These are phyloP conservation scores for Wickerhamiella allomyrinae DNA, from an alignment of 805 yeast species.

Conservation along the genomic window DNA sequence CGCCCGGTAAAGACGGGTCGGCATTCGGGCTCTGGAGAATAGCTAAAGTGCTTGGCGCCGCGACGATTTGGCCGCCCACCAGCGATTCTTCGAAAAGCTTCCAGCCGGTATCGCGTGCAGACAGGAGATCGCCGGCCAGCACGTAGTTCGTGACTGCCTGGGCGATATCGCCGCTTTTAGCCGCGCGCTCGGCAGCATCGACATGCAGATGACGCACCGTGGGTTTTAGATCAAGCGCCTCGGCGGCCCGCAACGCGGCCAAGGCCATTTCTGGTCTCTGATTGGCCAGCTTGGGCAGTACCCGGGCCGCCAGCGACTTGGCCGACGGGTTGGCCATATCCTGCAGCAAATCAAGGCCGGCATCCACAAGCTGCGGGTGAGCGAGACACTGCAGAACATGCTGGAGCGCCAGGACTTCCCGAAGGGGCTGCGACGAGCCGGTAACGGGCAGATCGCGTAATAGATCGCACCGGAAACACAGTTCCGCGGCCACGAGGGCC, in stretches of 20 bases:
- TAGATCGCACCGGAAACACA: conserved; percentile 1
- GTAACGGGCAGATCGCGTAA: neutral
- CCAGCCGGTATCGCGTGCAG: conserved; percentile 5
- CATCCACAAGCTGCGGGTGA: conserved; percentile 2
- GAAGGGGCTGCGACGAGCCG: conserved; percentile 1
- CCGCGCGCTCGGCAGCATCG: conserved; percentile 4
- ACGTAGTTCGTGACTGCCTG: conserved; percentile 2
- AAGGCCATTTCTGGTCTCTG: conserved; percentile 2
- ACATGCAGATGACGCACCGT: conserved; percentile 3
- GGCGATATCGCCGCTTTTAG: neutral
- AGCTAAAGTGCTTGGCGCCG: conserved; percentile 2
- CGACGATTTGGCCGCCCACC: conserved; percentile 1
- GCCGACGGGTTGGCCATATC: conserved; percentile 5
- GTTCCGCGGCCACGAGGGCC: conserved; percentile 4
- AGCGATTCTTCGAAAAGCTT: conserved; percentile 5
- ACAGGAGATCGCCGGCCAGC: conserved; percentile 2
- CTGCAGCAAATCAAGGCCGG: conserved; percentile 6
- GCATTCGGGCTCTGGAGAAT: conserved; percentile 1
- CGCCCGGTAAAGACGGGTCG: neutral
- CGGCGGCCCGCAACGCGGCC: conserved; percentile 3
- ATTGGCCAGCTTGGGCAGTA: conserved; percentile 6
- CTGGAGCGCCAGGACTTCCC: conserved; percentile 5
- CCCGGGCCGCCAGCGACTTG: conserved; percentile 1
- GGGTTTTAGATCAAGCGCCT: conserved; percentile 1
- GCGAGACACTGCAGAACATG: conserved; percentile 5